Evolutionary conservation across 345 rosid genomes (phyloP), one percentile per base, ranked within the genome.

Genomic region (Cochlearia excelsa): DNA sequence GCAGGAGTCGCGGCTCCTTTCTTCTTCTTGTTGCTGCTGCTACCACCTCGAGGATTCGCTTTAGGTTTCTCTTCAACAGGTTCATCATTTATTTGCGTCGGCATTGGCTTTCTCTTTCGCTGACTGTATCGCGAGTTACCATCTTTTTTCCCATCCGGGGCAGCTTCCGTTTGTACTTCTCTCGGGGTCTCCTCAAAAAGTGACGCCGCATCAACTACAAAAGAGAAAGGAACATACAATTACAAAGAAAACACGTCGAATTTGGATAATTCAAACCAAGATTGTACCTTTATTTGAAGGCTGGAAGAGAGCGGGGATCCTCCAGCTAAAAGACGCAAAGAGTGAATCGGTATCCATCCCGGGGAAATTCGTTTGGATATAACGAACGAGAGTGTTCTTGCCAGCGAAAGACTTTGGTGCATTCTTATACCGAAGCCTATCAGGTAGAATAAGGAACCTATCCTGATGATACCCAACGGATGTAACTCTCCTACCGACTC

Each of bases 281-380:
- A 37, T 37, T 8, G 7, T 51, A 83, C 90, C 90, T 69, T 71
- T 73, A 47, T 46, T 59, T 10, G 68, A 66, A 30, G 54, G 29
- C 8, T 58, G 64, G 63, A 75, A 54, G 58, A 71, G 62, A 48
- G 90, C 77, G 4, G 97, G 97, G 42, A 92, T 47, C 70, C 68
- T 88, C 98, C 98, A 92, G 75, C 65, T 70, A 81, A 92, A 92
- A 7, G 94, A 85, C 0, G 81, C 69, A 71, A 88, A 86, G 76
- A 88, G 86, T 0, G 80, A 81, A 38, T 77, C 31, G 27, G 81
- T 38, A 57, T 88, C 84, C 56, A 81, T 81, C 51, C 9, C 28
- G 0, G 95, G 95, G 70, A 80, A 82, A 53, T 52, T 45, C 2
- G 79, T 26, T 29, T 46, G 67, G 23, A 92, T 11, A 67, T 70